A percentile compares a stretch with the other conserved stretches of the same genome.
Conservation (phyloP, 768 basidiomycete species). For the Mycena alexandri region DNA sequence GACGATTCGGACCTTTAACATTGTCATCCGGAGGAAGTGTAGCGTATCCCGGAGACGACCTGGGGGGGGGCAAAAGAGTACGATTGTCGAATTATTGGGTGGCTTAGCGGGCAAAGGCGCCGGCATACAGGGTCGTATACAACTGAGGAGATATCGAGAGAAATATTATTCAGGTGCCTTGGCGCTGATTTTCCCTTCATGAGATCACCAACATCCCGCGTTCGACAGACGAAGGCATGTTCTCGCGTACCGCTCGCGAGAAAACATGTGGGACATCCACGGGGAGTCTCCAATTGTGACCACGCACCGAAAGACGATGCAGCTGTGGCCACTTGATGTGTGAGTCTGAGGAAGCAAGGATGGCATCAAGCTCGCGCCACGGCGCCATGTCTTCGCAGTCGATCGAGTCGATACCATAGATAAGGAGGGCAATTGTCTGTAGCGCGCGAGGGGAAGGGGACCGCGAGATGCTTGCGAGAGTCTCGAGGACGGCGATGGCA, state of each 20-base stretch:
- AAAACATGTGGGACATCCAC: neutral
- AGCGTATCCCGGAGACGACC: too few relatives aligned
- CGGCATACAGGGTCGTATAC: too few relatives aligned
- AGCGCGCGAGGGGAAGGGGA: neutral
- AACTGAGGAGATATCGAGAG: too few relatives aligned
- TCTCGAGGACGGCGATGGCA: neutral
- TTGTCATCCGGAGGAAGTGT: too few relatives aligned
- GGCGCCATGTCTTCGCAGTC: neutral
- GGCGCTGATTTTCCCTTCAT: neutral
- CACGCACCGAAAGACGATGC: neutral
- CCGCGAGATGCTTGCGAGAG: neutral
- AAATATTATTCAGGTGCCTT: too few relatives aligned
- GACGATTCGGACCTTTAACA: too few relatives aligned
- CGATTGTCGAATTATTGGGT: too few relatives aligned
- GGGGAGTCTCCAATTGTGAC: too few relatives aligned
- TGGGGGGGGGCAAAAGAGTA: too few relatives aligned
- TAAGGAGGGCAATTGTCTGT: neutral
- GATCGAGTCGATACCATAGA: neutral
- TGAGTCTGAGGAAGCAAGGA: neutral
- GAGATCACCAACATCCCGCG: neutral
- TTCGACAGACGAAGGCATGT: neutral
- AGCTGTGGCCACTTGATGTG: neutral
- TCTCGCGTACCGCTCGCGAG: neutral
- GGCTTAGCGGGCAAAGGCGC: too few relatives aligned
- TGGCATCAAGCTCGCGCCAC: conserved; percentile 6